Conservation (phyloP, 2,329 filamentous ascomycete species). For the Fusarium proliferatum region DNA sequence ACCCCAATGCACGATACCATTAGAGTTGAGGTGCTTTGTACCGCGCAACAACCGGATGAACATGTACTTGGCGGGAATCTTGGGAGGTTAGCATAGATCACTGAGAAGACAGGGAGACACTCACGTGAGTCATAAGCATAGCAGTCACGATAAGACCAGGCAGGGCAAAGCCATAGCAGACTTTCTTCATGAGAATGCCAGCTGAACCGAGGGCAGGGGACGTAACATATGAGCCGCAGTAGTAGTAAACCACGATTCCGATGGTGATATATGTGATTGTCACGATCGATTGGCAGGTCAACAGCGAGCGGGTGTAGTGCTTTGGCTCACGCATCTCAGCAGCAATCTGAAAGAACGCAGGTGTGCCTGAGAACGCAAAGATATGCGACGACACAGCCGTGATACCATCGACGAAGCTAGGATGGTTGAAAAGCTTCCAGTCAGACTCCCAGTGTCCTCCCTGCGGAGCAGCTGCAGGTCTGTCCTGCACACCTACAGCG, state of each 20-base stretch:
- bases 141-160: slow-evolving; percentile 45
- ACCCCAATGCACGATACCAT: slow-evolving; percentile 46
- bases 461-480: slow-evolving; percentile 23
- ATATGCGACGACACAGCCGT: slow-evolving; percentile 48
- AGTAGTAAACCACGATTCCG: slow-evolving; percentile 57
- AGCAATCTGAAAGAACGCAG: slow-evolving; percentile 48
- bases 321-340: slow-evolving; percentile 50
- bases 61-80: slow-evolving; percentile 34
- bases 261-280: slow-evolving; percentile 49
- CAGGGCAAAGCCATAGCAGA: slow-evolving; percentile 54
- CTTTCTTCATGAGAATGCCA: slow-evolving; percentile 54
- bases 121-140: slow-evolving; percentile 43
- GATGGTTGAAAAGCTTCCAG: slow-evolving; percentile 45
- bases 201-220: slow-evolving; percentile 60
- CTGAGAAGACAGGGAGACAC: not conserved
- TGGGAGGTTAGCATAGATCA: not conserved
- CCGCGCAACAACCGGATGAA: slow-evolving; percentile 40
- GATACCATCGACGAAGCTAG: slow-evolving; percentile 48
- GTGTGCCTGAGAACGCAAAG: slow-evolving; percentile 52
- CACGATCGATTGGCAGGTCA: slow-evolving; percentile 44
- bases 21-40: slow-evolving; percentile 46
- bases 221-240: slow-evolving; percentile 58
- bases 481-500: slow-evolving; percentile 28
- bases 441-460: slow-evolving; percentile 44
- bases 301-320: slow-evolving; percentile 22